Evolutionary conservation across 495 filamentous ascomycete genomes (phyloP).

Genomic region (Aspergillus steynii): DNA sequence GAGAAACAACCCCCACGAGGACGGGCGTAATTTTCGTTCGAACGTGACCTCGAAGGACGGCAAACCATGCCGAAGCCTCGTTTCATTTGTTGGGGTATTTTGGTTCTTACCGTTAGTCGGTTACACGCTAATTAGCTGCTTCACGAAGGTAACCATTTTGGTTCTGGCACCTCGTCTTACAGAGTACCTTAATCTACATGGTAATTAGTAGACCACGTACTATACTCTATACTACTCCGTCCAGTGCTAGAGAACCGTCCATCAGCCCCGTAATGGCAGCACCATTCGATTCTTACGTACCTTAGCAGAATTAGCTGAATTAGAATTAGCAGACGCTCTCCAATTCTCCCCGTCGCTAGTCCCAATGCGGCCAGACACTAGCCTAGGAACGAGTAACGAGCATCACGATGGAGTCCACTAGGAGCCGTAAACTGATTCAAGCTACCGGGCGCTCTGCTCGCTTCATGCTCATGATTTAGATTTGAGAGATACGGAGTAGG

Average conservation of each 20-base stretch:
- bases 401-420: neutral
- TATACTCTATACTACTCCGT: too few relatives aligned
- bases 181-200: too few relatives aligned
- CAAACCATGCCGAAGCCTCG: neutral
- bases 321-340: neutral
- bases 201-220: too few relatives aligned
- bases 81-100: neutral
- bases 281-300: neutral
- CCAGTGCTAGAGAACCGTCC: too few relatives aligned
- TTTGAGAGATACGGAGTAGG: neutral
- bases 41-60: neutral
- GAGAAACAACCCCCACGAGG: neutral
- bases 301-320: neutral
- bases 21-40: neutral
- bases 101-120: too few relatives aligned
- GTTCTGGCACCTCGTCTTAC: too few relatives aligned
- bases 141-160: too few relatives aligned
- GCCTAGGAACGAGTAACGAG: neutral
- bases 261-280: neutral
- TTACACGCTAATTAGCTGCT: too few relatives aligned
- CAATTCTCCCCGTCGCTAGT: constrained; percentile 8
- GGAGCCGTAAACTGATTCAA: neutral
- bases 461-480: neutral
- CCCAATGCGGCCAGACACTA: neutral
- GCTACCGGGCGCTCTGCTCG: constrained; percentile 3